Conservation (phyloP, 306 rosid species). For the Cucumis hystrix region DNA sequence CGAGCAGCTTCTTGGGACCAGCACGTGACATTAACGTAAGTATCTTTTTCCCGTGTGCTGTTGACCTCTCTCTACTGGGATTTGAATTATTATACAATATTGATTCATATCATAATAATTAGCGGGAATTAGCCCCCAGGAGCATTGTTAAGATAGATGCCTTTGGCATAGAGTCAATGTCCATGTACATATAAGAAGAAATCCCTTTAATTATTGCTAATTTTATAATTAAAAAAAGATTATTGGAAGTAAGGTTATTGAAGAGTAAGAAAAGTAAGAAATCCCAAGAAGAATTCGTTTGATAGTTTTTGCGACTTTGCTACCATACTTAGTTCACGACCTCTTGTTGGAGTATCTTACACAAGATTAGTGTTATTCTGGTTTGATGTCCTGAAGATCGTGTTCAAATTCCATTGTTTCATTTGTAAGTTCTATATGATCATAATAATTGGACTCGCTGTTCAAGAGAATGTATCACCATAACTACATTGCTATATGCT, state of each 20-base stretch:
- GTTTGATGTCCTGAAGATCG: neutral
- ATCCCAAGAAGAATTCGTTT: too few species aligned
- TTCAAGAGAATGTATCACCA: neutral
- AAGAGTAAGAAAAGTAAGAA: neutral
- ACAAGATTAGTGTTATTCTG: neutral
- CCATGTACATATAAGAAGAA: neutral
- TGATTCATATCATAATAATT: neutral
- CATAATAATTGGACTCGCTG: neutral
- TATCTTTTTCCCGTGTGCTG: neutral
- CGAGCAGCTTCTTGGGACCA: slow-evolving; percentile 41
- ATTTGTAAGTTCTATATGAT: neutral
- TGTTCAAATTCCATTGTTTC: neutral
- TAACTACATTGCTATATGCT: neutral
- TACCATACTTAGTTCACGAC: neutral
- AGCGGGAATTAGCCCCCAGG: neutral
- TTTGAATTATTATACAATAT: neutral
- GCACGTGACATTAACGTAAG: slow-evolving; percentile 8
- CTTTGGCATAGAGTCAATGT: neutral
- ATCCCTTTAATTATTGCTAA: neutral
- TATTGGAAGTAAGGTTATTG: neutral
- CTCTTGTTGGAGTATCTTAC: neutral
- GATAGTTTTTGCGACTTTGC: neutral
- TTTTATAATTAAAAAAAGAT: neutral
- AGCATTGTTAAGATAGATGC: neutral
- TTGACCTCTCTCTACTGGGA: neutral